These are phyloP conservation scores for Pseudogymnoascus sp. DNA, from an alignment of 2,329 filamentous ascomycete species.

Conservation along the genomic window DNA sequence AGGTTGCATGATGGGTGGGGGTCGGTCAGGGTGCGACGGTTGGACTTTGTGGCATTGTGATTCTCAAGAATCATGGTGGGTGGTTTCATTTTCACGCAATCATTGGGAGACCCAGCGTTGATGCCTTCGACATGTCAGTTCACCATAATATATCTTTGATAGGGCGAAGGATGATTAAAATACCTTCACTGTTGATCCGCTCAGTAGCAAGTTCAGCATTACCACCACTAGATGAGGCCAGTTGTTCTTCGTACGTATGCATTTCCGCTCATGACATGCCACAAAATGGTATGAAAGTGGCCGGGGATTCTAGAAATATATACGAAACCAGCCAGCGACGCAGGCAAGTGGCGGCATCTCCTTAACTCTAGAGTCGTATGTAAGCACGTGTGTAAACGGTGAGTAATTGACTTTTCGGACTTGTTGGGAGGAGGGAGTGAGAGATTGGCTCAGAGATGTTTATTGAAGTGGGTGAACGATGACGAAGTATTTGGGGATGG, in stretches of 20 bases:
- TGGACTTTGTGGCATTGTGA: background rate
- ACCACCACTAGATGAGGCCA: background rate
- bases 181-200: background rate
- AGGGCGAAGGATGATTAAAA: background rate
- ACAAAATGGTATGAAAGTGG: background rate
- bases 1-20: background rate
- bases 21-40: background rate
- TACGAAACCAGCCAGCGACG: background rate
- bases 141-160: background rate
- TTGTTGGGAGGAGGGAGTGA: background rate
- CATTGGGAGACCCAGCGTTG: background rate
- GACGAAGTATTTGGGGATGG: background rate
- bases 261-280: background rate
- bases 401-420: conserved; percentile 2
- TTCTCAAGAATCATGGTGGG: background rate
- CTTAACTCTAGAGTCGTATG: background rate
- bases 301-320: background rate
- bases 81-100: background rate
- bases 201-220: background rate
- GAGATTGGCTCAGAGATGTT: background rate
- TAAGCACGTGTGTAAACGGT: background rate
- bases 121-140: background rate
- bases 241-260: background rate
- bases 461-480: background rate
- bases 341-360: conserved; percentile 5